Conservation (phyloP, 73 alveolate species). For the Paramecium sonneborni region DNA sequence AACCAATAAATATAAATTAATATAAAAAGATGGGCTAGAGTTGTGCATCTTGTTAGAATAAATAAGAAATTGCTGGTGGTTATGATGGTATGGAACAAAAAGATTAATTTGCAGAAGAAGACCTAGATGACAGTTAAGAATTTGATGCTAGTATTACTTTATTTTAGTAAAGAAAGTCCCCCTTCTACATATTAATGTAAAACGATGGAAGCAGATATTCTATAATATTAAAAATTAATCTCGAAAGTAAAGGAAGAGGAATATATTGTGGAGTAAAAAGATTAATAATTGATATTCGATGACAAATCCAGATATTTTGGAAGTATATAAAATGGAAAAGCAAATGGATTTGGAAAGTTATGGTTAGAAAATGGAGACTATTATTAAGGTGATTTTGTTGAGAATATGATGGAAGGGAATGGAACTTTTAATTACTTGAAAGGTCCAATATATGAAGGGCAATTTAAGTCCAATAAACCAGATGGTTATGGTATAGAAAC, state of each 20-base stretch:
- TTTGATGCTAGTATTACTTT: background rate
- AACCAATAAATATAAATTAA: background rate
- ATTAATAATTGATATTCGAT: background rate
- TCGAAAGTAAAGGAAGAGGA: background rate
- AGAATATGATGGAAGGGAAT: slow-evolving; percentile 77
- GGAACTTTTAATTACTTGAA: slow-evolving; percentile 73
- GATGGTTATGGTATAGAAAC: slow-evolving; percentile 75
- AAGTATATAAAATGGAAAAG: slow-evolving; percentile 71
- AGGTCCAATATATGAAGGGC: slow-evolving; percentile 77
- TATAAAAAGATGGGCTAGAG: slow-evolving; percentile 1
- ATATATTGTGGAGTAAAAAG: background rate
- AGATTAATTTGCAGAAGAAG: background rate
- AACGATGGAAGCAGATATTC: slow-evolving; percentile 1
- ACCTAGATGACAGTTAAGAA: background rate
- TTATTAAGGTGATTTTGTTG: slow-evolving; percentile 72
- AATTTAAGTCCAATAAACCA: background rate
- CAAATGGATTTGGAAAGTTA: slow-evolving; percentile 80
- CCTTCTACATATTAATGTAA: background rate
- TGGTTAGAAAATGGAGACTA: slow-evolving; percentile 77
- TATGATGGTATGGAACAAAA: background rate
- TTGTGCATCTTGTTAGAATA: background rate
- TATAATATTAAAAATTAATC: background rate
- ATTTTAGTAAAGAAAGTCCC: background rate
- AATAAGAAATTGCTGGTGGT: background rate
- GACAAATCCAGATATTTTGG: slow-evolving; percentile 83